Evolutionary conservation across 2,329 filamentous ascomycete species (phyloP), one percentile per base, ranked within the genome.

Genomic region (Pseudonectria buxi): DNA sequence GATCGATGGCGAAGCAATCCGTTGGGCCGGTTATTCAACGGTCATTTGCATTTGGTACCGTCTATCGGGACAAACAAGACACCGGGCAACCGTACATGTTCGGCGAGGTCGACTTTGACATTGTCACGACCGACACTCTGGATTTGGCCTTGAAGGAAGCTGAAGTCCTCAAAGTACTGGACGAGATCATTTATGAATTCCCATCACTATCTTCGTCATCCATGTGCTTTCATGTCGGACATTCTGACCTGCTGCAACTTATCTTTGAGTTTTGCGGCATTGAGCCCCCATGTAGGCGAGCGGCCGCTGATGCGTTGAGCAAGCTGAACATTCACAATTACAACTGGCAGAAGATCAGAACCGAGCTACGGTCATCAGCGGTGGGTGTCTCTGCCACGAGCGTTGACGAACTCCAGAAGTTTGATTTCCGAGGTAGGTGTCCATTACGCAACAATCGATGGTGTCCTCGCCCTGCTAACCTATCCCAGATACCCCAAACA

Each of bases 41-140:
- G 46, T 86, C 85, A 0, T 95, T 87, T 58, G 79, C 85, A 0
- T 95, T 98, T 57, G 89, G 88, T 6, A 82, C 74, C 24, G 88
- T 96, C 1, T 96, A 87, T 55, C 78, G 92, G 27, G 85, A 94
- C 45, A 80, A 76, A 30, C 71, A 79, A 32, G 81, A 80, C 36
- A 88, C 86, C 7, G 85, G 86, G 3, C 85, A 94, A 48, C 92
- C 92, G 6, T 74, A 75, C 37, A 83, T 82, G 52, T 83, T 86
- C 56, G 83, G 86, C 9, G 92, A 96, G 56, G 89, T 94, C 3
- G 89, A 96, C 57, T 98, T 96, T 57, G 92, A 98, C 61, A 88
- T 98, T 40, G 75, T 95, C n/a, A 90, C 88, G 1, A 75, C 78
- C 29, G 81, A 89, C 48, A 82, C 83, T 1, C 63, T 88, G 5